Evolutionary conservation across 2,329 filamentous ascomycete genomes (phyloP).

Genomic region (Calycina herbarum): DNA sequence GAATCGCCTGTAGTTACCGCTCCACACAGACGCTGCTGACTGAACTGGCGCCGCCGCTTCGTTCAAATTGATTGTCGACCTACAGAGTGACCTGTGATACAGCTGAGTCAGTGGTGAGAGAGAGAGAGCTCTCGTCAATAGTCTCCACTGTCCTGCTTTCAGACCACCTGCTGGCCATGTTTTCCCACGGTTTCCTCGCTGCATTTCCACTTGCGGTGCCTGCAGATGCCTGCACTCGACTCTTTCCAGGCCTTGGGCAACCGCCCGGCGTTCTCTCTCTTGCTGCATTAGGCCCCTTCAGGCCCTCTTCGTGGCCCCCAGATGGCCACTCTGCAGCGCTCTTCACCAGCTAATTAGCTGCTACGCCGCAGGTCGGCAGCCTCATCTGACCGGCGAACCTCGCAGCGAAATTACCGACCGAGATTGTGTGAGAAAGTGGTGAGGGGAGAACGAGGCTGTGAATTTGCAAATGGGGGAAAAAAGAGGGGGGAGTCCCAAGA

Average conservation of each 20-base stretch:
- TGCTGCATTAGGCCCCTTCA: slow-evolving; percentile 5
- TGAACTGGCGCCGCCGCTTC: neutral
- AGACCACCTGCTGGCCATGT: slow-evolving; percentile 4
- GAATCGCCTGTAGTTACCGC: neutral
- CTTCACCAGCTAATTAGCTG: slow-evolving; percentile 2
- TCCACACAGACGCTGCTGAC: slow-evolving; percentile 2
- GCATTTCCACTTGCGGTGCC: neutral
- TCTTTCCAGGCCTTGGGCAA: neutral
- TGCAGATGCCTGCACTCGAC: neutral
- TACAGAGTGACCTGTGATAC: neutral
- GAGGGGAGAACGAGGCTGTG: slow-evolving; percentile 5
- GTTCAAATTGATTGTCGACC: neutral
- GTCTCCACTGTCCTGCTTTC: slow-evolving; percentile 5
- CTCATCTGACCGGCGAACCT: neutral
- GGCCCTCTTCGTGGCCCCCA: neutral
- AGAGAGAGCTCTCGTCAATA: neutral
- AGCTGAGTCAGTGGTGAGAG: neutral
- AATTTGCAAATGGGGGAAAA: neutral
- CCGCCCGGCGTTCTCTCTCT: slow-evolving; percentile 3
- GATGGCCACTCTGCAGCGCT: neutral
- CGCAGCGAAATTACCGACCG: slow-evolving; percentile 4
- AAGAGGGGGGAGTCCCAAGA: neutral
- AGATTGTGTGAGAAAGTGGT: slow-evolving; percentile 1
- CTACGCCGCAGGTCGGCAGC: slow-evolving; percentile 1
- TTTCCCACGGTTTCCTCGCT: neutral